Conservation (phyloP, 2,329 filamentous ascomycete genomes). For the Fusarium scirpi region DNA sequence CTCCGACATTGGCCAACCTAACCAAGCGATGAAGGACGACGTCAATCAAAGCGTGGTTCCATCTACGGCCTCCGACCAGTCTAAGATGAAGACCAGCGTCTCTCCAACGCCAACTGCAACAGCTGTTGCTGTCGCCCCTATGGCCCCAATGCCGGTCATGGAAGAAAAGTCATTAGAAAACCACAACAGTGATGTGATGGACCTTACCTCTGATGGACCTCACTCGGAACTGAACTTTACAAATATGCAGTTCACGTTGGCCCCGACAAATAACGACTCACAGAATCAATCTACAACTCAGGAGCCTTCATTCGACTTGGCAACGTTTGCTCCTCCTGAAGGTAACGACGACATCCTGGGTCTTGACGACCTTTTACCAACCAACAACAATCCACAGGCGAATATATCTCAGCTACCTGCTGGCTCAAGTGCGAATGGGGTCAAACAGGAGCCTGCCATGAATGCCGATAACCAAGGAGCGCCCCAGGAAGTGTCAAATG, state of each 20-base stretch:
- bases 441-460: conserved; percentile 24
- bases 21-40: conserved; percentile 43
- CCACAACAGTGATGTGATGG: conserved; percentile 37
- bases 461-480: conserved; percentile 16
- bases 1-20: conserved; percentile 44
- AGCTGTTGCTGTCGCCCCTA: conserved; percentile 29
- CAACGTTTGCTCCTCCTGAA: conserved; percentile 56
- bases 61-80: conserved; percentile 18
- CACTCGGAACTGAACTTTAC: conserved; percentile 64
- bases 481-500: conserved; percentile 37
- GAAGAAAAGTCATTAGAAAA: conserved; percentile 43
- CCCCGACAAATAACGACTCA: conserved; percentile 54
- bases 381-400: conserved; percentile 37
- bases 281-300: conserved; percentile 43
- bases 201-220: conserved; percentile 31
- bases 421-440: conserved; percentile 18
- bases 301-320: conserved; percentile 60
- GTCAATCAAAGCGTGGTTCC: conserved; percentile 20
- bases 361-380: conserved; percentile 49
- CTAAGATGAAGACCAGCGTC: conserved; percentile 46
- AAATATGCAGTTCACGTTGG: conserved; percentile 68
- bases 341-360: conserved; percentile 48
- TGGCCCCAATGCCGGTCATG: conserved; percentile 48
- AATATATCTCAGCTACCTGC: conserved; percentile 19
- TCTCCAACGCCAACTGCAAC: conserved; percentile 20